Conservation (phyloP, 2,329 filamentous ascomycete genomes). For the Pyrenophora tritici-repentis region DNA sequence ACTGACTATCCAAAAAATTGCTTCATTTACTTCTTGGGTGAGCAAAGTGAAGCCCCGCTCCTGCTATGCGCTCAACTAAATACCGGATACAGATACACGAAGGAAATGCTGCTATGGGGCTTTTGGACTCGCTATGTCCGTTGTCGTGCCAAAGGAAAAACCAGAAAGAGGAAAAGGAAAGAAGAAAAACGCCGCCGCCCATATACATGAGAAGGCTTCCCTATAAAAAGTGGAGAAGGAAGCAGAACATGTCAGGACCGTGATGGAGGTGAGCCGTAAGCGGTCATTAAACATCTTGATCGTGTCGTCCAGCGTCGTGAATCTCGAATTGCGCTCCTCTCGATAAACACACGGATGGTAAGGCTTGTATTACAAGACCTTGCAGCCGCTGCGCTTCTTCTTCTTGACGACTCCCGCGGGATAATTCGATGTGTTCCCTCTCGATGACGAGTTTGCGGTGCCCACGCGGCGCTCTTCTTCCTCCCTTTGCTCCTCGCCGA, state of each 20-base stretch:
- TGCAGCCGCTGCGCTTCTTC: constrained; percentile 48
- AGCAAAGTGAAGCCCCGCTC: constrained; percentile 7
- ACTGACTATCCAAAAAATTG: constrained; percentile 18
- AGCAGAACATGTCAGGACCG: constrained; percentile 30
- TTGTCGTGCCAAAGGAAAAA: constrained; percentile 22
- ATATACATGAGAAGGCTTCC: constrained; percentile 29
- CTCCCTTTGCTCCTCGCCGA: constrained; percentile 66
- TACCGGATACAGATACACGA: constrained; percentile 45
- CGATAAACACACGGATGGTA: constrained; percentile 13
- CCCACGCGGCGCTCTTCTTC: constrained; percentile 26
- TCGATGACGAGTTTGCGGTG: constrained; percentile 19
- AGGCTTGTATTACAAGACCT: constrained; percentile 45
- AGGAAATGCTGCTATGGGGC: constrained; percentile 32
- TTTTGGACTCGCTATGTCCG: constrained; percentile 21
- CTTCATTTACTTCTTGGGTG: constrained; percentile 25
- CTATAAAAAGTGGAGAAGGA: constrained; percentile 18
- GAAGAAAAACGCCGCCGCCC: constrained; percentile 31
- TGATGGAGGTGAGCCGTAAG: constrained; percentile 32
- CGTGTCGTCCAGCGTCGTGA: constrained; percentile 49
- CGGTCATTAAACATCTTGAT: constrained; percentile 49
- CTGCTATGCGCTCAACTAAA: constrained; percentile 28
- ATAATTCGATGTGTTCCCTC: constrained; percentile 24
- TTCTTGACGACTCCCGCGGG: constrained; percentile 41
- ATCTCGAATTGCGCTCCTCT: constrained; percentile 39
- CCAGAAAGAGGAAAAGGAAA: constrained; percentile 24